Evolutionary conservation across 1,139 yeast species (phyloP).

Genomic region (Sugiyamaella sp.): DNA sequence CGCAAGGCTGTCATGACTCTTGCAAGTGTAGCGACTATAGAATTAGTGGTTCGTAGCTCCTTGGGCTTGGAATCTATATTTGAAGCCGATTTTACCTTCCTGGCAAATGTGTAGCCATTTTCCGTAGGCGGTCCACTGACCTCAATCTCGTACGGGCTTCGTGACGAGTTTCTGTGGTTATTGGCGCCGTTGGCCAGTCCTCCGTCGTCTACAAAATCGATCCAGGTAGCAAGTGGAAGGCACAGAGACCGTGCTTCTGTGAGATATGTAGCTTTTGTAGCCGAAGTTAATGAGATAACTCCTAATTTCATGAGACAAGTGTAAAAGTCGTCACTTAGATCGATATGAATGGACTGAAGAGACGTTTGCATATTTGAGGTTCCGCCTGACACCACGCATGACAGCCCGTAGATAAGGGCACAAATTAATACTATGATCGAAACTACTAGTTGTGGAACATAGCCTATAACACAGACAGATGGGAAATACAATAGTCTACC

Average conservation of each 20-base stretch:
- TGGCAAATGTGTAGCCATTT: slow-evolving; percentile 9
- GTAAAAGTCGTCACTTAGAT: slow-evolving; percentile 65
- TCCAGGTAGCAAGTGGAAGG: slow-evolving; percentile 59
- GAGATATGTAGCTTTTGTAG: slow-evolving; percentile 66
- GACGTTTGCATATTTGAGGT: slow-evolving; percentile 48
- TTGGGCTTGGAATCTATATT: slow-evolving; percentile 9
- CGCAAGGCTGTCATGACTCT: slow-evolving; percentile 29
- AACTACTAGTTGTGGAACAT: slow-evolving; percentile 62
- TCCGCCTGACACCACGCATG: slow-evolving; percentile 60
- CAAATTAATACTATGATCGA: slow-evolving; percentile 56
- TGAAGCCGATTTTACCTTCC: background rate
- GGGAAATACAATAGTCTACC: slow-evolving; percentile 56
- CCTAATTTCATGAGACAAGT: slow-evolving; percentile 63
- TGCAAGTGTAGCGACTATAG: slow-evolving; percentile 22
- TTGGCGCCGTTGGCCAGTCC: background rate
- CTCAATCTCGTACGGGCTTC: slow-evolving; percentile 29
- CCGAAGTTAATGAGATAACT: slow-evolving; percentile 63
- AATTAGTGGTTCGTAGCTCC: slow-evolving; percentile 7
- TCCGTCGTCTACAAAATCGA: slow-evolving; percentile 45
- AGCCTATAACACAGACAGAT: slow-evolving; percentile 55
- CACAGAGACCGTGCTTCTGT: slow-evolving; percentile 58
- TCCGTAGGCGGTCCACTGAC: slow-evolving; percentile 23
- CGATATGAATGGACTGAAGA: slow-evolving; percentile 39
- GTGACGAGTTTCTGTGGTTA: background rate
- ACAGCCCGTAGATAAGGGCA: slow-evolving; percentile 54